A percentile compares a stretch with the other conserved stretches of the same genome.
These are phyloP conservation scores for Endotrypanum monterogeii DNA, from an alignment of 208 protist genomes.

Conservation along the genomic window DNA sequence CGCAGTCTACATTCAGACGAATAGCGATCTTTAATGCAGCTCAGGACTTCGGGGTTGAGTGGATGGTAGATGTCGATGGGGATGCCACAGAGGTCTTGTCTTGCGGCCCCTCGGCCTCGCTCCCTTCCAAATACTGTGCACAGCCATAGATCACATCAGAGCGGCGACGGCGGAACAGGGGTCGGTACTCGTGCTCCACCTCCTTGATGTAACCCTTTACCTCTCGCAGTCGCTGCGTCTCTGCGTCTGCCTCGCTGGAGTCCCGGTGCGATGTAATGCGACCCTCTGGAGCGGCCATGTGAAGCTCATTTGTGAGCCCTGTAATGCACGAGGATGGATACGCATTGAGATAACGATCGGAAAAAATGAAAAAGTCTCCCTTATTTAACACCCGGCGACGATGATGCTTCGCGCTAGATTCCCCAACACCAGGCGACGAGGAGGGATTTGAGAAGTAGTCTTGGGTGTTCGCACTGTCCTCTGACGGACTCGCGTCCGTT, in stretches of 20 bases:
- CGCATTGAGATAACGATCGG: slow-evolving; percentile 28
- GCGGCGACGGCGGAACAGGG: slow-evolving; percentile 30
- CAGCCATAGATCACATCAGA: slow-evolving; percentile 24
- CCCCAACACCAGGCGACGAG: neutral
- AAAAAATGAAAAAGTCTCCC: slow-evolving; percentile 35
- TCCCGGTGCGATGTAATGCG: neutral
- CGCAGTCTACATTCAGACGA: no score
- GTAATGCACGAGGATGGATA: slow-evolving; percentile 25
- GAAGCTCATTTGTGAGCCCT: slow-evolving; percentile 23
- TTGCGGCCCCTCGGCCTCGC: neutral
- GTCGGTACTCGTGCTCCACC: slow-evolving; percentile 25
- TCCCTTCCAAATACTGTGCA: slow-evolving; percentile 17
- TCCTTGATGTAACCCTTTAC: slow-evolving; percentile 30
- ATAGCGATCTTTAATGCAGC: no score
- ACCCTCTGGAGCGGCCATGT: neutral
- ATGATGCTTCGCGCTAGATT: neutral
- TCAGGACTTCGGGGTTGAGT: no score
- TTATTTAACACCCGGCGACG: slow-evolving; percentile 20
- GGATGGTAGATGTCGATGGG: neutral
- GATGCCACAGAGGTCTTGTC: neutral
- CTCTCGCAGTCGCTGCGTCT: slow-evolving; percentile 29
- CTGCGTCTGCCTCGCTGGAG: slow-evolving; percentile 13
- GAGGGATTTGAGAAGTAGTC: slow-evolving; percentile 6
- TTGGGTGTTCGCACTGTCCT: slow-evolving; percentile 1
- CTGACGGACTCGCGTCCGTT: neutral